These are phyloP conservation scores for Lentinus polychrous DNA, from an alignment of 1,284 basidiomycete species.

Conservation along the genomic window DNA sequence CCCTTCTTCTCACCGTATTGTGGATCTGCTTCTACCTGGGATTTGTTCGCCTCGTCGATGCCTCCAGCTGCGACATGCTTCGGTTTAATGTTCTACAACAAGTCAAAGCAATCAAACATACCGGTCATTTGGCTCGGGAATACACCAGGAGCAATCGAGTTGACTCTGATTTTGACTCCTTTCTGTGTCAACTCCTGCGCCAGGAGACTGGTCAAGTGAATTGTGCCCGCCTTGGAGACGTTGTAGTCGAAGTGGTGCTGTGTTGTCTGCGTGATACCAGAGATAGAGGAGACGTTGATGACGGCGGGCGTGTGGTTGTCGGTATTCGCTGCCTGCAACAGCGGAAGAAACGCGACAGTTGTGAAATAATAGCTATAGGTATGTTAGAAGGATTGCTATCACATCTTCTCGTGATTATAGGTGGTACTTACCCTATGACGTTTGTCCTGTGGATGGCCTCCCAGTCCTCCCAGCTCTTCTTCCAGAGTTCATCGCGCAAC, in stretches of 20 bases:
- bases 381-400: background rate
- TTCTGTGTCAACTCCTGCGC: slow-evolving; percentile 30
- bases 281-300: slow-evolving; percentile 33
- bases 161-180: slow-evolving; percentile 30
- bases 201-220: slow-evolving; percentile 30
- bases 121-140: slow-evolving; percentile 34
- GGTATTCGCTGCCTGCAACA: slow-evolving; percentile 28
- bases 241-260: slow-evolving; percentile 35
- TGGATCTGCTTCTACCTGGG: slow-evolving; percentile 21
- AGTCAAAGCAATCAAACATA: slow-evolving; percentile 5
- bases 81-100: too few relatives aligned
- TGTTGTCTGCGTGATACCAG: slow-evolving; percentile 28
- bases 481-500: slow-evolving; percentile 27
- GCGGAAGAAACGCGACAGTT: slow-evolving; percentile 31
- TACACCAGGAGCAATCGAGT: slow-evolving; percentile 31
- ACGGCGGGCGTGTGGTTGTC: slow-evolving; percentile 23
- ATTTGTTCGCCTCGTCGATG: slow-evolving; percentile 30
- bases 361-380: slow-evolving; percentile 26
- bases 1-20: slow-evolving; percentile 28
- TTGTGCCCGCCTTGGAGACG: slow-evolving; percentile 31
- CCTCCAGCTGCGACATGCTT: slow-evolving; percentile 20
- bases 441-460: slow-evolving; percentile 31
- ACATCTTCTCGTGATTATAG: slow-evolving; percentile 1
- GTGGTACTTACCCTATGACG: slow-evolving; percentile 24
- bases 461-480: slow-evolving; percentile 28